These are phyloP conservation scores for Porodaedalea pini DNA, from an alignment of 1,284 basidiomycete species.

Conservation along the genomic window DNA sequence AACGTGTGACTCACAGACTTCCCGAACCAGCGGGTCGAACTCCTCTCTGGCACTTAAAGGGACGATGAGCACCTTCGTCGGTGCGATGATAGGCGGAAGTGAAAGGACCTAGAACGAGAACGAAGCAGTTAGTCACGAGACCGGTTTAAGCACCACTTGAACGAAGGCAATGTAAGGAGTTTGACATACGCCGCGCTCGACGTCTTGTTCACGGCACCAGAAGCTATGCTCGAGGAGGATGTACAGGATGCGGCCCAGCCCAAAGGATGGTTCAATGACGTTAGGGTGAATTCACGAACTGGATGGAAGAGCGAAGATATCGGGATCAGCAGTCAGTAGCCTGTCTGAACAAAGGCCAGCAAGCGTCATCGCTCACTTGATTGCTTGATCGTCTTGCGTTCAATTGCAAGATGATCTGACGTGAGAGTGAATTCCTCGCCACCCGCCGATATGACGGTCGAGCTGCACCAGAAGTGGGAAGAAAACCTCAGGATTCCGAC, in stretches of 20 bases:
- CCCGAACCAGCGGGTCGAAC: conserved; percentile 80
- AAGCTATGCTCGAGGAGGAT: conserved; percentile 93
- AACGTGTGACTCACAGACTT: conserved; percentile 78
- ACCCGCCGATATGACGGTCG: conserved; percentile 51
- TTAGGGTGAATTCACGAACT: conserved; percentile 95
- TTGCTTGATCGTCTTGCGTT: conserved; percentile 87
- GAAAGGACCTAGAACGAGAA: conserved; percentile 69
- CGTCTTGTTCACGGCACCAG: conserved; percentile 91
- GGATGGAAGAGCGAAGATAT: conserved; percentile 7
- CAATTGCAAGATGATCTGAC: conserved; percentile 74
- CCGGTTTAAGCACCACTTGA: background rate
- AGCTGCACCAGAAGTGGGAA: conserved; percentile 34
- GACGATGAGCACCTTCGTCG: conserved; percentile 95
- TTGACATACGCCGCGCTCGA: conserved; percentile 76
- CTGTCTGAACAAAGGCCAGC: conserved; percentile 3
- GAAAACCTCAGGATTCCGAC: conserved; percentile 21
- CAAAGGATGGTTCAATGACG: conserved; percentile 99
- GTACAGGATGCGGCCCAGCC: conserved; percentile 95
- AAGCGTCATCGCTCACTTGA: conserved; percentile 52
- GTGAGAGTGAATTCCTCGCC: conserved; percentile 73
- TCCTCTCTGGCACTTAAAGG: conserved; percentile 89
- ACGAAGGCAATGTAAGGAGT: conserved; percentile 20
- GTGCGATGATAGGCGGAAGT: conserved; percentile 87
- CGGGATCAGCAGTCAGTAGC: conserved; percentile 18
- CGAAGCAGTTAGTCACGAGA: conserved; percentile 18